Base-by-base conservation (phyloP, 805 yeast species). In the Candida palmyrensis region DNA sequence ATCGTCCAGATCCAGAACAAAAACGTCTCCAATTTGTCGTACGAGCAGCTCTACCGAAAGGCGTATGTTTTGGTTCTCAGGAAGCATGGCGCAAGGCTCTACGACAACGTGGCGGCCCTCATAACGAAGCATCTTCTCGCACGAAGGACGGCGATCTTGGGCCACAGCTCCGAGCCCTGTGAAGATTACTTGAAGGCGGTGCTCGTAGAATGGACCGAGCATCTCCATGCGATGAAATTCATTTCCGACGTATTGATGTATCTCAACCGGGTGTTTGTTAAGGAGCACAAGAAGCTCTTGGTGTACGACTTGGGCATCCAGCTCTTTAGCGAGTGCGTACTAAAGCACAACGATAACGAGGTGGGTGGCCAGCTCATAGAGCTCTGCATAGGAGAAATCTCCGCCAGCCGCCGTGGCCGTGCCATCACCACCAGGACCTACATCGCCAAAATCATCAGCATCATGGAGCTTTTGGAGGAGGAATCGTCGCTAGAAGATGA, bases 171-270 rank as follows among this genome's bases (percentile, higher is more conserved):
- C 9, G 65, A 56, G 35, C 16, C 27, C 10, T 13, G 18, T 7
- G 32, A 21, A 5, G 60, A 52, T 15, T 59, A 68, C 27, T 46
- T 74, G 40, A 55, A 54, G 27, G 51, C 51, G 3, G 46, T 71
- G 6, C 45, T 65, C 3, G 32, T 38, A 3, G 73, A 71, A 35
- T 88, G 96, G 95, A 68, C 74, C 23, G 85, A 79, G 30, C 90
- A 83, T 51, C 54, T 79, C 24, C 67, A 78, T 25, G 70, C 82
- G 30, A 82, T 85, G 80, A 70, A 84, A 41, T 76, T 85, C 71
- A 73, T 86, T 27, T 74, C 89, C 45, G 95, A 89, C 53, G 84
- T 88, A 3, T 61, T 86, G 51, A 80, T 88, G 83, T 88, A 88
- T 49, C 56, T 89, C 50, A 95, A 88, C 50, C 71, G 95, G 27